phyloP scores from a whole-genome alignment of 2,329 filamentous ascomycete species.

The Aspergillus sp. region DNA sequence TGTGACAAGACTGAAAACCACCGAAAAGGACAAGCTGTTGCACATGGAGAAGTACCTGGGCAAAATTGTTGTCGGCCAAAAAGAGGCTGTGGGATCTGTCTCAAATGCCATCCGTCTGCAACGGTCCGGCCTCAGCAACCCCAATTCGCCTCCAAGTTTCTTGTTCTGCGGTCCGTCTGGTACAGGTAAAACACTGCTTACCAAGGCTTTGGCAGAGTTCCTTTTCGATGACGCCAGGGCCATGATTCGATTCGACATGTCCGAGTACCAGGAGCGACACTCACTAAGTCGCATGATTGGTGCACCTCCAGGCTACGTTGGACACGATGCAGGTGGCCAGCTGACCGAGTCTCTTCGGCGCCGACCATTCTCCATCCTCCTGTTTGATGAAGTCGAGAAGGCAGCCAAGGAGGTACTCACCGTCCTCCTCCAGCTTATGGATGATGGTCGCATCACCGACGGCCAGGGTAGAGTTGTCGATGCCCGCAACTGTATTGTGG shows the following conservation, averaged over 20 bases:
- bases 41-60: constrained; percentile 88
- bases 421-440: constrained; percentile 98
- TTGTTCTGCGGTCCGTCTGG: constrained; percentile 97
- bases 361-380: constrained; percentile 93
- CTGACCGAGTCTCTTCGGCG: constrained; percentile 91
- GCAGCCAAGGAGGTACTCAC: constrained; percentile 96
- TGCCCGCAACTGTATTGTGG: constrained; percentile 96
- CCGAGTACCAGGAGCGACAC: constrained; percentile 97
- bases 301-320: constrained; percentile 93
- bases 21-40: constrained; percentile 97
- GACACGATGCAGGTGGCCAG: constrained; percentile 93
- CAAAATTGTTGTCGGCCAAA: constrained; percentile 88
- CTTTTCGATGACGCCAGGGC: constrained; percentile 94
- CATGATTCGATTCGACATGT: constrained; percentile 99
- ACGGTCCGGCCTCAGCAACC: constrained; percentile 89
- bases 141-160: constrained; percentile 96
- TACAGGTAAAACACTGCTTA: constrained; percentile 96
- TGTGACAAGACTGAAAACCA: constrained; percentile 87
- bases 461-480: constrained; percentile 94
- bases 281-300: constrained; percentile 96
- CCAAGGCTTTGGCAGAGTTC: constrained; percentile 96
- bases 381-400: constrained; percentile 98
- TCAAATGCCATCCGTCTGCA: constrained; percentile 95
- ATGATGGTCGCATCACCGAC: constrained; percentile 97
- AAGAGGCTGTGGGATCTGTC: constrained; percentile 87